Conservation (phyloP, 495 filamentous ascomycete genomes). For the Terfezia claveryi region DNA sequence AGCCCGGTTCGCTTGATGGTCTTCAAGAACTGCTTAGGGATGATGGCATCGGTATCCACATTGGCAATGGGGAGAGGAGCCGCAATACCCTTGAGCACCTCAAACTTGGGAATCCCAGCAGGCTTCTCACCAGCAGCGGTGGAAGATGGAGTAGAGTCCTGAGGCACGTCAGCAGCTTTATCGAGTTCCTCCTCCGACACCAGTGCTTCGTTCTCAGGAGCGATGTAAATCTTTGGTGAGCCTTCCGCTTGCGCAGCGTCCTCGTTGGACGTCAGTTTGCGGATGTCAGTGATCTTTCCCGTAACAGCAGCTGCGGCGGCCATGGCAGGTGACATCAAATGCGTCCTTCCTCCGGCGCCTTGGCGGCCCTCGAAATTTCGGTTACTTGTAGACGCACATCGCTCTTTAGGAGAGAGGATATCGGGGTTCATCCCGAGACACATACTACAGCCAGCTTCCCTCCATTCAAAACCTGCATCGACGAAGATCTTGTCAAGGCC, state of each 20-base stretch:
- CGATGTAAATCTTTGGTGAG: constrained; percentile 31
- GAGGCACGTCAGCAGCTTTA: constrained; percentile 51
- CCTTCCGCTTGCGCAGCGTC: constrained; percentile 23
- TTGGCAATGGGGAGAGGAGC: constrained; percentile 53
- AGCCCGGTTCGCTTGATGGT: constrained; percentile 97
- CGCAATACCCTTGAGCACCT: constrained; percentile 59
- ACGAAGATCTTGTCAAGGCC: constrained; percentile 80
- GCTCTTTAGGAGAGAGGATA: constrained; percentile 80
- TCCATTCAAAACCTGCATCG: constrained; percentile 91
- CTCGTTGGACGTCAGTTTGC: constrained; percentile 37
- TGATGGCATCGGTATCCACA: constrained; percentile 94
- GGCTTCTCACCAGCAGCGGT: constrained; percentile 14
- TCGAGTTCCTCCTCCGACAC: constrained; percentile 58
- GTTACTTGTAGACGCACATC: constrained; percentile 88
- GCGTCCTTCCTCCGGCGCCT: constrained; percentile 78
- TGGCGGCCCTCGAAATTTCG: constrained; percentile 96
- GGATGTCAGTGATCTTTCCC: constrained; percentile 78
- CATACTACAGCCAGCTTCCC: constrained; percentile 96
- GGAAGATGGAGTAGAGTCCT: constrained; percentile 38
- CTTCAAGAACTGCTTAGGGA: constrained; percentile 97
- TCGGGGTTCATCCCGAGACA: constrained; percentile 99
- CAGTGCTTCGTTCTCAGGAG: constrained; percentile 48
- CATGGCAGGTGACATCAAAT: constrained; percentile 94
- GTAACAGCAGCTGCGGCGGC: constrained; percentile 75
- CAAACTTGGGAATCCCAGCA: constrained; percentile 54